Evolutionary conservation across 1,284 basidiomycete genomes (phyloP).

Genomic region (Rhodotorula sp.): DNA sequence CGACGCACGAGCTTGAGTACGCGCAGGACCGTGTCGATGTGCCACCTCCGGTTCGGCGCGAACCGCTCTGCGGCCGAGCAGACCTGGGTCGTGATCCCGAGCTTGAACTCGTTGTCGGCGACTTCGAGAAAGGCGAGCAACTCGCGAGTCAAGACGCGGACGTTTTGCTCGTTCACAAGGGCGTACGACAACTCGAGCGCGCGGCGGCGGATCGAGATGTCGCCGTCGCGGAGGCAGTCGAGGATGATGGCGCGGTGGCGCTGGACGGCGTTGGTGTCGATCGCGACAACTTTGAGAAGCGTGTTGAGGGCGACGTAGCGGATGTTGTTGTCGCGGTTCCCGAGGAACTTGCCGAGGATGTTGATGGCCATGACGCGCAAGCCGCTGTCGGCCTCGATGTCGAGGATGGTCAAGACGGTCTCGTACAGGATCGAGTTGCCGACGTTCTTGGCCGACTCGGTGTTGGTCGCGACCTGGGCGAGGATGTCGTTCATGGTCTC

Average conservation of each 20-base stretch:
- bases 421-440: conserved; percentile 98
- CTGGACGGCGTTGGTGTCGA: conserved; percentile 98
- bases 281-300: conserved; percentile 94
- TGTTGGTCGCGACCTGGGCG: conserved; percentile 96
- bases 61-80: conserved; percentile 93
- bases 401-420: conserved; percentile 93
- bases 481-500: conserved; percentile 99
- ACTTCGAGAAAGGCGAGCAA: conserved; percentile 94
- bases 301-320: conserved; percentile 99
- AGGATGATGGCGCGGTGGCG: conserved; percentile 97
- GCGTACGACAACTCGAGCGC: conserved; percentile 97
- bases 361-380: conserved; percentile 99
- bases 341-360: conserved; percentile 96
- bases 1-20: conserved; percentile 82
- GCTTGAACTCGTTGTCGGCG: conserved; percentile 98
- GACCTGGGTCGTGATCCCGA: conserved; percentile 96
- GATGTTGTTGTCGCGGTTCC: conserved; percentile 98
- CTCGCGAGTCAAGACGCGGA: conserved; percentile 87
- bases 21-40: conserved; percentile 94
- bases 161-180: conserved; percentile 92
- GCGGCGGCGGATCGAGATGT: conserved; percentile 95
- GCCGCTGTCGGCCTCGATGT: conserved; percentile 95
- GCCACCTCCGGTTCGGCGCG: conserved; percentile 98
- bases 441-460: conserved; percentile 96
- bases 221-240: conserved; percentile 95